Base-by-base conservation (phyloP, 2,329 filamentous ascomycete species). In the Dryadomyces quercivorus region DNA sequence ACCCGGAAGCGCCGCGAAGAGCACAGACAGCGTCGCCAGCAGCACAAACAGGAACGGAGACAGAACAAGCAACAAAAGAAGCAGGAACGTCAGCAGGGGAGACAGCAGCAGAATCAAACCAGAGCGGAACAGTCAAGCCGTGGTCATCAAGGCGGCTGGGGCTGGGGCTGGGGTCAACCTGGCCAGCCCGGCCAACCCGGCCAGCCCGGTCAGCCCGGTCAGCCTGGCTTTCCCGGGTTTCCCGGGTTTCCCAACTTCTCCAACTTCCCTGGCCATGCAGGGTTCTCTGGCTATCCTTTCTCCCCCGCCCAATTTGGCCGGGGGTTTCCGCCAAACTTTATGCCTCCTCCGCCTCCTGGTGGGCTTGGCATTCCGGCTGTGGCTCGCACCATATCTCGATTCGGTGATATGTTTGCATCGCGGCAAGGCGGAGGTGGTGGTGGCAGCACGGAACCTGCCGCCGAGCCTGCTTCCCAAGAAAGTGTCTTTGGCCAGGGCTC, bases 401-500 rank as follows among this genome's bases (percentile, higher is more conserved):
- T 58, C 16, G 42, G 54, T 2, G 52, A 53, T 2, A 18, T 52
- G 9, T 13, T 56, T 5, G 54, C 56, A 5, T 46, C 52, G 2
- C 49, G 50, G 8, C 26, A 31, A 31, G 26, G 26, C 8, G 26
- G 26, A 31, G 4, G 26, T 8, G 52, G 54, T 16, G 46, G 42
- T 0, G 49, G 47, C 2, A 49, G 38, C 2, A 51, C 45, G 8
- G 50, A 31, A n/a, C 26, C 51, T 2, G 20, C n/a, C 2, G 44
- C 16, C 3, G 45, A 42, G 3, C 18, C 52, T 1, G 49, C 55
- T 3, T 2, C 55, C 13, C 7, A 52, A 13, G 58, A 51, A 20
- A 44, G 46, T 43, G 21, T 57, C 21, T 55, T 57, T 21, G 43
- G 52, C 9, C 15, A 26, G 31, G 46, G 55, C 12, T 31, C 26